A percentile compares a stretch with the other conserved stretches of the same genome.
These are phyloP conservation scores for Mallotus nudiflorus DNA, from an alignment of 345 rosid species.

Conservation along the genomic window DNA sequence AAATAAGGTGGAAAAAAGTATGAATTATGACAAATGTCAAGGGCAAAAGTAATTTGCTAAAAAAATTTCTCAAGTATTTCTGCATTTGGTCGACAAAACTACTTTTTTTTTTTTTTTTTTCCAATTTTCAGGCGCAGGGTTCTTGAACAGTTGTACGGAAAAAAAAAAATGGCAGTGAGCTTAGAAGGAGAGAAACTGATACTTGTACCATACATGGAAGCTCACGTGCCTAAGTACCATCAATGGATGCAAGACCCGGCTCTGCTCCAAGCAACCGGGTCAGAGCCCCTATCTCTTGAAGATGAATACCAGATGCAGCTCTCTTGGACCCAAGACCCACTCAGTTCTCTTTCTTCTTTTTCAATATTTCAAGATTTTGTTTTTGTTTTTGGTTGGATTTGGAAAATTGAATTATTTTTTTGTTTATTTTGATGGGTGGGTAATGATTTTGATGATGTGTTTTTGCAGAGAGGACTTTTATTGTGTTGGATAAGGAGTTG, in stretches of 20 bases:
- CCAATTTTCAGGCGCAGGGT: too few relatives aligned
- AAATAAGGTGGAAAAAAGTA: too few relatives aligned
- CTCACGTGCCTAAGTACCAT: constrained; percentile 82
- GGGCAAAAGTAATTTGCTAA: too few relatives aligned
- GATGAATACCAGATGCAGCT: constrained; percentile 82
- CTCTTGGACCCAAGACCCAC: constrained; percentile 90
- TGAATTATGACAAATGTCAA: too few relatives aligned
- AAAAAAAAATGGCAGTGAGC: constrained; percentile 50
- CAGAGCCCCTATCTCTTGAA: constrained; percentile 82
- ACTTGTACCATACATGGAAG: constrained; percentile 76
- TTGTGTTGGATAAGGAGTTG: constrained; percentile 73
- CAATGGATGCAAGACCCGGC: constrained; percentile 86
- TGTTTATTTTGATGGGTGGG: constrained; percentile 11
- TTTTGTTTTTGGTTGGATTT: not conserved
- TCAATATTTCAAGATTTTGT: not conserved
- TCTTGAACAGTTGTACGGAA: too few relatives aligned
- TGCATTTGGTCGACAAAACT: too few relatives aligned
- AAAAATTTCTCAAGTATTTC: too few relatives aligned
- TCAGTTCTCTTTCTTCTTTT: constrained; percentile 42
- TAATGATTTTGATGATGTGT: constrained; percentile 5
- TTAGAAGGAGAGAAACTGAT: constrained; percentile 75
- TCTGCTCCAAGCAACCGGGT: constrained; percentile 83
- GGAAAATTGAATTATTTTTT: not conserved
- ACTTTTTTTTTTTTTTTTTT: too few relatives aligned
- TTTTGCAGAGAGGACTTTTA: constrained; percentile 83